Base-by-base conservation (phyloP, 805 yeast species). In the Lachancea mirantina region DNA sequence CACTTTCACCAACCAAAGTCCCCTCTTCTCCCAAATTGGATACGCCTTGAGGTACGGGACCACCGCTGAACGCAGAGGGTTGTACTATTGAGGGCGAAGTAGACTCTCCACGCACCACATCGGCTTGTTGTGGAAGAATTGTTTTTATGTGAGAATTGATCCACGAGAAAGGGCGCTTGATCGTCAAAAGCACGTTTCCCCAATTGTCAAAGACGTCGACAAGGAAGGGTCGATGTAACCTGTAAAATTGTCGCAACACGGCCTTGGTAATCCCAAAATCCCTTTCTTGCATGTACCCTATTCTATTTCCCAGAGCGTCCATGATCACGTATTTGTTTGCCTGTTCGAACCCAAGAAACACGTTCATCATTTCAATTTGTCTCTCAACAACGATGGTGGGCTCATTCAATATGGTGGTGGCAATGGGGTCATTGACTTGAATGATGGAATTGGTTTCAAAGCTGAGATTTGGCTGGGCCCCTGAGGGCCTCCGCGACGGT, bases 361-460 rank as follows among this genome's bases (percentile, higher is more conserved):
- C 66, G 50, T 85, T 88, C 85, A 85, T 78, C 64, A 79, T 70
- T 61, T 92, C 97, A 15, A 92, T 65, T 50, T 84, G 82, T 36
- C 98, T 69, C 50, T 89, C 96, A 28, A 92, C 74, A 1, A 89
- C 85, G 14, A 89, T 57, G 4, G 89, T 81, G 1, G 96, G 96
- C 46, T 84, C 84, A 25, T 70, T 69, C 24, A 89, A 59, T 5
- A 88, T 62, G 10, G 45, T 41, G 26, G 67, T 64, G 18, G 74
- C 70, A 14, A 81, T 67, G 0, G 81, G 78, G 50, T 81, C 85
- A 8, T 67, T 55, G 4, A 63, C 62, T 3, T 72, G 68, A 15
- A 79, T 68, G 23, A 42, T 34, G n/a, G 36, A 16, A 22, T 32
- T 26, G 15, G 35, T 15, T 8, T 8, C 7, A 23, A 10, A 18